Conservation (phyloP, 129 eudicot species). For the Glebionis coronaria region DNA sequence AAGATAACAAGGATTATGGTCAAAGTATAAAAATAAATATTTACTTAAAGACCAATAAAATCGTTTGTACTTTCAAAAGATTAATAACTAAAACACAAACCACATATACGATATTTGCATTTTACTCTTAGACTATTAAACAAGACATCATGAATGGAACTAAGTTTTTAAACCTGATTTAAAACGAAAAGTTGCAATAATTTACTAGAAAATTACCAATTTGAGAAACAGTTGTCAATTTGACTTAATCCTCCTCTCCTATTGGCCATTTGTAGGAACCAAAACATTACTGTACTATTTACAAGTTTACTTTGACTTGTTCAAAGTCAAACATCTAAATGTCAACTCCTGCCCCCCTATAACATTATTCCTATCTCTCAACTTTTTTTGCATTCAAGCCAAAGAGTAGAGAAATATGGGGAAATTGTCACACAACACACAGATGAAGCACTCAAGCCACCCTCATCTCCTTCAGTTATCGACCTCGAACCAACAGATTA, state of each 20-base stretch:
- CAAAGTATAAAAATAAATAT: too few species aligned
- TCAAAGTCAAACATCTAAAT: not conserved
- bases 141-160: too few species aligned
- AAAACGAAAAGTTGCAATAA: not conserved
- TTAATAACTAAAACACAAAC: too few species aligned
- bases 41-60: too few species aligned
- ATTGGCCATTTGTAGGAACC: constrained; percentile 16
- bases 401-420: constrained; percentile 21
- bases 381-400: not conserved
- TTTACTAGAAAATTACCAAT: not conserved
- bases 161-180: not conserved
- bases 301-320: constrained; percentile 23
- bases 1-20: too few species aligned
- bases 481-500: not conserved
- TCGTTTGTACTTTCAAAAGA: too few species aligned
- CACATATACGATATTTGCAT: too few species aligned
- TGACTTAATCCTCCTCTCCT: not conserved
- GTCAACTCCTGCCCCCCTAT: constrained; percentile 27
- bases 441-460: constrained; percentile 51
- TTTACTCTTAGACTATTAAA: too few species aligned
- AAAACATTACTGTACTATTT: not conserved
- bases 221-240: constrained; percentile 5
- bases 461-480: constrained; percentile 45
- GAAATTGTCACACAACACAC: constrained; percentile 33
- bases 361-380: not conserved